Evolutionary conservation across 2,329 filamentous ascomycete genomes (phyloP).

Genomic region (Stagonosporopsis chrysanthemi): DNA sequence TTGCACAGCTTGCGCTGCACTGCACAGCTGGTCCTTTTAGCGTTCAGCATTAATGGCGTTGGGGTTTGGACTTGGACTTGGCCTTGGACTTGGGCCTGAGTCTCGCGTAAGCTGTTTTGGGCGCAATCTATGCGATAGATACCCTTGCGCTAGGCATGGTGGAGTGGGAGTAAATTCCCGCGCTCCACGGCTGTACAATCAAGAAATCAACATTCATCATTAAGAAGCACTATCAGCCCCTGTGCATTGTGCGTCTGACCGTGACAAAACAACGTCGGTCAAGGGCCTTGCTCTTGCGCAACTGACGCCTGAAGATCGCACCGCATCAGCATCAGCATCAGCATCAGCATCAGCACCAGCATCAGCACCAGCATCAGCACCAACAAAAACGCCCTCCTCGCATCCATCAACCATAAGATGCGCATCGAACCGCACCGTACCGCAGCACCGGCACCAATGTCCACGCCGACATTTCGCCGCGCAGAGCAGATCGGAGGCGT

Average conservation of each 20-base stretch:
- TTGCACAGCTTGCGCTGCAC: neutral
- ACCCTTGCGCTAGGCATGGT: conserved; percentile 13
- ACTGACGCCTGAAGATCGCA: too few relatives aligned
- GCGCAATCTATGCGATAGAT: conserved; percentile 14
- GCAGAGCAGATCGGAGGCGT: neutral
- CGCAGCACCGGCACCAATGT: neutral
- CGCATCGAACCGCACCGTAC: neutral
- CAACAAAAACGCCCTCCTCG: too few relatives aligned
- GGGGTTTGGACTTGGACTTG: conserved; percentile 6
- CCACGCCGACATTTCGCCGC: neutral
- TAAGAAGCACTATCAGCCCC: neutral
- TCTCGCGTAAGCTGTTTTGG: conserved; percentile 10
- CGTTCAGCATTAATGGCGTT: conserved; percentile 22
- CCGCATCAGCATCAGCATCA: too few relatives aligned
- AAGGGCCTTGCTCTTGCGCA: too few relatives aligned
- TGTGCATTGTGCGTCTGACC: neutral
- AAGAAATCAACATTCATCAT: neutral
- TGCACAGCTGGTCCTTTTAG: conserved; percentile 8
- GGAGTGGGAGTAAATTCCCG: neutral
- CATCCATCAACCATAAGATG: too few relatives aligned
- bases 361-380: too few relatives aligned
- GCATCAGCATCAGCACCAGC: too few relatives aligned
- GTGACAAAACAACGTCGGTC: too few relatives aligned
- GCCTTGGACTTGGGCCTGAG: neutral
- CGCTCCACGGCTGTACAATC: neutral